Evolutionary conservation across 306 rosid genomes (phyloP), one percentile per base, ranked within the genome.

Genomic region (Vigna reflexopilosa): DNA sequence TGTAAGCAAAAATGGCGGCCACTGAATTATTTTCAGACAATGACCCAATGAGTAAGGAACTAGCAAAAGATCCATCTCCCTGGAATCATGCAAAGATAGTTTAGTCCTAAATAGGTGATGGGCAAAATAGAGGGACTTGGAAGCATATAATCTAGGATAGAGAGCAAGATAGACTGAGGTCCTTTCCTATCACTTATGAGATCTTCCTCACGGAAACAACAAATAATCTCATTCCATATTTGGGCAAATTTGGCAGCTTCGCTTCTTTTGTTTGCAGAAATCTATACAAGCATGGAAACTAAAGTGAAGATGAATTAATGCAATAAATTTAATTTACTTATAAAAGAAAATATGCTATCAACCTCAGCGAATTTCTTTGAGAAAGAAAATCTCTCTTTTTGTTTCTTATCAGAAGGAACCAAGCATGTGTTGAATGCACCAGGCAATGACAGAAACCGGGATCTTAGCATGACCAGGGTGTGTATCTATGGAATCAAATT

Each of bases 231-330:
- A 88, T 95, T 95, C 98, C 98, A 95, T 83, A 95, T 71, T 77
- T 95, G 99, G 70, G 97, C 93, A 85, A 95, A 95, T 64, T 95
- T 95, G 58, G 99, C 98, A 70, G 99, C 99, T 87, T 95, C 99
- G 82, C 83, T 89, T 82, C 98, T 91, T 88, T 91, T 90, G 89
- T 88, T 93, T 9, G 98, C 87, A 54, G 90, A 85, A 80, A 86
- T 83, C 99, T 95, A 83, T 54, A 71, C 66, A 65, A 67, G 66
- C 70, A 77, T 28, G 47, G 77, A 83, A 87, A 26, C 77, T 68
- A 20, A 67, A 75, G 75, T 83, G 72, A 71, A 70, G 70, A 79
- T 64, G 50, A 78, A 54, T 9, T 40, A 73, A 45, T 55, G 38
- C 10, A 16, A 48, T 8, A 47, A 44, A 34, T 69, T 77, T 65